Evolutionary conservation across 768 basidiomycete genomes (phyloP), one percentile per base, ranked within the genome.

Genomic region (Trametes sanguinea): DNA sequence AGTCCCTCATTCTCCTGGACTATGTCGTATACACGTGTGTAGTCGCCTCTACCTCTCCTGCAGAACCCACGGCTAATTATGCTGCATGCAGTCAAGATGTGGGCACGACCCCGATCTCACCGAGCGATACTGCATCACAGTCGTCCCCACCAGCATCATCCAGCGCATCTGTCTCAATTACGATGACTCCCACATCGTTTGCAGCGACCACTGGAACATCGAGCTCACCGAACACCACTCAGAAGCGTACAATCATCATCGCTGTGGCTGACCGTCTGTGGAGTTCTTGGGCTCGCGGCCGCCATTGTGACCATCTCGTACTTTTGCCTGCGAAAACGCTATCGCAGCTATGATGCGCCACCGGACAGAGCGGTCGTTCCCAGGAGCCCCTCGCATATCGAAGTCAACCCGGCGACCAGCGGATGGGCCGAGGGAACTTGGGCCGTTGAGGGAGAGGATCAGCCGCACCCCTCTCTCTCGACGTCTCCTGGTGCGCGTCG

Each of bases 21-120:
- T 72, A 73, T 40, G 74, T 81, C 54, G 65, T 78, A 10, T 81
- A 81, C 65, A 70, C 76, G 79, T 78, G 11, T 30, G 66, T 65
- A 37, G 35, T 7, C 27, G n/a, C 27, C 44, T 42, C 32, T 6
- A 11, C 29, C n/a, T 44, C 43, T 43, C 39, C 13, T 30, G 5
- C 27, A 13, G 30, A 29, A 33, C 37, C 2, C 27, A 9, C 39
- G 2, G 13, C 9, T 44, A 6, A 30, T 17, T 30, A 46, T 9
- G 37, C 17, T 39, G 11, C 32, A 10, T 30, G n/a, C 57, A 64
- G 62, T 8, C 63, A 30, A 30, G 58, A 64, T 3, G 22, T 37
- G 32, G 44, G 35, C 22, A 33, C 40, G 11, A 22, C 54, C 9
- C 7, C 9, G 2, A 32, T 8, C 33, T 30, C 52, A 5, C 48